Conservation (phyloP, 495 filamentous ascomycete species). For the Astrothelium macrocarpum region DNA sequence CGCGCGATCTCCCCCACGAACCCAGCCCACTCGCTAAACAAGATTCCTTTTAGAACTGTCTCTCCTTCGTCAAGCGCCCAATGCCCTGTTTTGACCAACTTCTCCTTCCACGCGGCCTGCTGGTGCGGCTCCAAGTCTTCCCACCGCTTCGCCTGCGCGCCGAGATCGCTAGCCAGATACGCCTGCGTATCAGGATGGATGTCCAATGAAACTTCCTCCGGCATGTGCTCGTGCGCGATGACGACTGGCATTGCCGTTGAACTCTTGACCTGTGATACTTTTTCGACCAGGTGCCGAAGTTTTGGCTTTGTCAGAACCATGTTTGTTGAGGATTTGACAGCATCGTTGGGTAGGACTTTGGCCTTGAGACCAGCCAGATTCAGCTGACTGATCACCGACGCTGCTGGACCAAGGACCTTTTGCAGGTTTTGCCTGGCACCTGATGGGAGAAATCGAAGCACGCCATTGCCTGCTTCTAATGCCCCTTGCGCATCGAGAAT, state of each 20-base stretch:
- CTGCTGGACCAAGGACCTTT: background rate
- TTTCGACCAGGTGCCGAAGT: background rate
- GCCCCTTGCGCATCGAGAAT: slow-evolving; percentile 58
- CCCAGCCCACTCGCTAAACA: slow-evolving; percentile 62
- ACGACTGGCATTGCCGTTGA: slow-evolving; percentile 7
- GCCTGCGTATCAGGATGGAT: slow-evolving; percentile 25
- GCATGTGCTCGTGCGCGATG: slow-evolving; percentile 13
- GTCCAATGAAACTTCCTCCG: slow-evolving; percentile 14
- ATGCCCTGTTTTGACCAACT: slow-evolving; percentile 57
- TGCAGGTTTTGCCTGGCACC: slow-evolving; percentile 23
- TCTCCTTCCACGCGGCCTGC: slow-evolving; percentile 56
- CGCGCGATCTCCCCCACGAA: slow-evolving; percentile 43
- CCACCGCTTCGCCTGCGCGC: slow-evolving; percentile 47
- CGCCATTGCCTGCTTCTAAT: slow-evolving; percentile 47
- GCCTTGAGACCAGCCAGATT: slow-evolving; percentile 4
- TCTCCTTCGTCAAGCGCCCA: slow-evolving; percentile 67
- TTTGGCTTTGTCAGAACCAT: background rate
- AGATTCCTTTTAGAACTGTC: slow-evolving; percentile 58
- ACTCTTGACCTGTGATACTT: background rate
- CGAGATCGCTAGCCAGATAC: slow-evolving; percentile 36
- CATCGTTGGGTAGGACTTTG: background rate
- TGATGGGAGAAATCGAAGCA: slow-evolving; percentile 30
- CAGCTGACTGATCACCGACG: background rate
- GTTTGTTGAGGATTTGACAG: background rate
- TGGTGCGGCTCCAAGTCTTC: slow-evolving; percentile 52